phyloP scores from a whole-genome alignment of 306 rosid genomes.

The Senna siamea region DNA sequence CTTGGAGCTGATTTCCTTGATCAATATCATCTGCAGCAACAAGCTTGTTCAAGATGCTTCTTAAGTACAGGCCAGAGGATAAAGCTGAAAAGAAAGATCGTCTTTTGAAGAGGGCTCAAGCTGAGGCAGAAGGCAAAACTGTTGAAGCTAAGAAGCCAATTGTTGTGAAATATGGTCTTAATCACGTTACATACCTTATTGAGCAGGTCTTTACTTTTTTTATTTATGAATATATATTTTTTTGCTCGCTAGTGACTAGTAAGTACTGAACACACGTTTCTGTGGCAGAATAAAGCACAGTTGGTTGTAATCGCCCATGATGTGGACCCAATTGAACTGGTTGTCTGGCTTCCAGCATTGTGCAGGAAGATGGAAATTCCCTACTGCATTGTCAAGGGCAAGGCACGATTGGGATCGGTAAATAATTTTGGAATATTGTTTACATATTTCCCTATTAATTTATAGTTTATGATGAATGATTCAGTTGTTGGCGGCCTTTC shows the following conservation, averaged over 20 bases:
- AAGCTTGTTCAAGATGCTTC: constrained; percentile 58
- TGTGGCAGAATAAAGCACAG: constrained; percentile 59
- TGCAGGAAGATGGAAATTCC: constrained; percentile 72
- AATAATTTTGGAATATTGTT: not conserved
- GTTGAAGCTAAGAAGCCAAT: constrained; percentile 58
- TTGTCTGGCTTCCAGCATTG: constrained; percentile 64
- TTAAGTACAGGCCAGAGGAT: constrained; percentile 60
- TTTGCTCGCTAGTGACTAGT: not conserved
- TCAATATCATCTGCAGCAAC: constrained; percentile 43
- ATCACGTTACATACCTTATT: constrained; percentile 60
- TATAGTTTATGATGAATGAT: not conserved
- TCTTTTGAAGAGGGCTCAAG: constrained; percentile 56
- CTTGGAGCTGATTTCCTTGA: not conserved
- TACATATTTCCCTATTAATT: not conserved
- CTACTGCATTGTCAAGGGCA: constrained; percentile 67
- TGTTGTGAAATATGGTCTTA: constrained; percentile 61
- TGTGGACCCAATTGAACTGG: constrained; percentile 63
- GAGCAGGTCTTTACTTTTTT: constrained; percentile 40
- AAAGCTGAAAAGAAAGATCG: constrained; percentile 60
- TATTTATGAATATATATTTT: not conserved
- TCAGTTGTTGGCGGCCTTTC: not conserved
- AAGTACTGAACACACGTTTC: not conserved
- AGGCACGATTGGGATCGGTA: constrained; percentile 66
- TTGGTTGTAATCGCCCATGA: constrained; percentile 65
- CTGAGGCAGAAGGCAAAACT: constrained; percentile 55